A percentile compares a stretch with the other conserved stretches of the same genome.
phyloP scores from a whole-genome alignment of 2,329 filamentous ascomycete species.

The Colletotrichum sp. region DNA sequence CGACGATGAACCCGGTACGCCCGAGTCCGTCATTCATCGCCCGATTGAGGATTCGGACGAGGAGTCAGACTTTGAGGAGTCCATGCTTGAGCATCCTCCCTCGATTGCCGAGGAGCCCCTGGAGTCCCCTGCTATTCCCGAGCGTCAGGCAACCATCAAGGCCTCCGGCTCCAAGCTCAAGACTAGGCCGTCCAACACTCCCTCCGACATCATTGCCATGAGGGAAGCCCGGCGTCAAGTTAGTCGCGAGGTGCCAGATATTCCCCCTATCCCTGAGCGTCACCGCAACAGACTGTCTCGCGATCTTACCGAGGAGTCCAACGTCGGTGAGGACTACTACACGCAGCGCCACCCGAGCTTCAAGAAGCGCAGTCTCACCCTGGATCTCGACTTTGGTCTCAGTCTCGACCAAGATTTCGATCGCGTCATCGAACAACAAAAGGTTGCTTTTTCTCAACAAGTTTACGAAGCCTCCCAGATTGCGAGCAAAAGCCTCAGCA shows the following conservation, averaged over 20 bases:
- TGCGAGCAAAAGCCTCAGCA: conserved; percentile 33
- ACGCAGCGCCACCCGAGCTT: conserved; percentile 73
- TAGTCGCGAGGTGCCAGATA: conserved; percentile 71
- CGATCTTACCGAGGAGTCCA: conserved; percentile 46
- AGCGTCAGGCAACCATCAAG: conserved; percentile 86
- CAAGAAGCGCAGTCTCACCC: conserved; percentile 81
- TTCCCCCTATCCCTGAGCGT: conserved; percentile 66
- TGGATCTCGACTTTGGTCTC: conserved; percentile 82
- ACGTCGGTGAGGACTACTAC: conserved; percentile 45
- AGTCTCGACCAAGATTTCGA: conserved; percentile 94
- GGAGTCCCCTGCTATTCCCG: conserved; percentile 73
- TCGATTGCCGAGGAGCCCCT: conserved; percentile 44
- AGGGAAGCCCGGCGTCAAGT: conserved; percentile 84
- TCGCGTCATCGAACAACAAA: conserved; percentile 93
- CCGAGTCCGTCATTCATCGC: conserved; percentile 89
- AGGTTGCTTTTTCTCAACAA: conserved; percentile 70
- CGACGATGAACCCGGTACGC: conserved; percentile 72
- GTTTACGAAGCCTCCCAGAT: conserved; percentile 19
- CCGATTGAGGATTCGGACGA: conserved; percentile 50
- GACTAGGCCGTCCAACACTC: conserved; percentile 86
- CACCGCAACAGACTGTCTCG: conserved; percentile 61
- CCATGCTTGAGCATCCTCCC: conserved; percentile 26
- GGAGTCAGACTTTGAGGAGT: conserved; percentile 35
- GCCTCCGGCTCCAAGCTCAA: conserved; percentile 86
- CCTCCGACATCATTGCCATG: conserved; percentile 84